phyloP scores from a whole-genome alignment of 352 stramenopile genomes.

The Bremia lactucae region DNA sequence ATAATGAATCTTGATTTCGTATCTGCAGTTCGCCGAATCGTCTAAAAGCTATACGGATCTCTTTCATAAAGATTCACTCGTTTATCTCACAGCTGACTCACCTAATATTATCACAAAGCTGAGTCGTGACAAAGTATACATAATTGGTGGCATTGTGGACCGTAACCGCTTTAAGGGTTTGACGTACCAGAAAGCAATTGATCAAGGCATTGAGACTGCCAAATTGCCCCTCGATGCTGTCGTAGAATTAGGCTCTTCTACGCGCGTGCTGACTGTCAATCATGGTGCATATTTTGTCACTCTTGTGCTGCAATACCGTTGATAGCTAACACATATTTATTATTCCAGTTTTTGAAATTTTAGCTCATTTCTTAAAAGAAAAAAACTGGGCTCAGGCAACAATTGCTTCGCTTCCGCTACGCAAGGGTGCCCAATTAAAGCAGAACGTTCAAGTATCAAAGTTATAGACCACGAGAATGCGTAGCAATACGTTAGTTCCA shows the following conservation, averaged over 20 bases:
- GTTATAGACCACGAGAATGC: too few species aligned
- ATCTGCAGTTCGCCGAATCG: conserved; percentile 42
- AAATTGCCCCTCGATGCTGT: conserved; percentile 87
- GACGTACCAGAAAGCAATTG: conserved; percentile 86
- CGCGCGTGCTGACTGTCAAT: conserved; percentile 82
- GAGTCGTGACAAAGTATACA: conserved; percentile 87
- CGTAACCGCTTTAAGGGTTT: conserved; percentile 92
- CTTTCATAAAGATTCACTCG: conserved; percentile 77
- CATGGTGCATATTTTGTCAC: conserved; percentile 45
- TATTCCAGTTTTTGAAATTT: conserved; percentile 64
- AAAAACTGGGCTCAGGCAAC: conserved; percentile 72
- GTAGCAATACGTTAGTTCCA: too few species aligned
- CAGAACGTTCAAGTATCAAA: conserved; percentile 13
- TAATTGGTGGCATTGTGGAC: conserved; percentile 96
- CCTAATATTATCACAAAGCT: conserved; percentile 85
- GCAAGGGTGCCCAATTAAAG: conserved; percentile 61
- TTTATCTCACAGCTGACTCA: conserved; percentile 94
- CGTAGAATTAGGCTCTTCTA: conserved; percentile 58
- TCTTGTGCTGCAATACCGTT: not conserved
- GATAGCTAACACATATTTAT: not conserved
- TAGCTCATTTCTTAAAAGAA: conserved; percentile 54
- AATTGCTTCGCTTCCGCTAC: conserved; percentile 47
- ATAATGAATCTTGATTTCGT: not conserved
- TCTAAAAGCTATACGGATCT: conserved; percentile 56
- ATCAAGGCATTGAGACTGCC: conserved; percentile 85